Evolutionary conservation across 2,329 filamentous ascomycete species (phyloP).

Genomic region (Sclerotinia sclerotiorum): DNA sequence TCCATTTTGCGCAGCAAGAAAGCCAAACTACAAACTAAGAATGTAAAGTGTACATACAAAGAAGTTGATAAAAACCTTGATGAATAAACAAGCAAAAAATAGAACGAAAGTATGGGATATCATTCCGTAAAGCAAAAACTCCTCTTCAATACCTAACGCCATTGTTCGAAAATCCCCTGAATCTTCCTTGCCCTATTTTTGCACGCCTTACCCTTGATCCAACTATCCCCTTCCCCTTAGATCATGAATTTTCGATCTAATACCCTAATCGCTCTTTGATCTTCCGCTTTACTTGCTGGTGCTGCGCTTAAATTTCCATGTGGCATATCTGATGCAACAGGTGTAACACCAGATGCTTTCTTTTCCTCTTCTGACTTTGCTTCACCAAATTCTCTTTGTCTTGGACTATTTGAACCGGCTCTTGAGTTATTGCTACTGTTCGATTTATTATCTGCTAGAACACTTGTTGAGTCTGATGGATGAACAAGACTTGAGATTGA

Average conservation of each 20-base stretch:
- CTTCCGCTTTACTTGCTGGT: conserved; percentile 54
- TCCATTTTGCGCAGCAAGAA: not conserved
- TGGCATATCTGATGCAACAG: conserved; percentile 47
- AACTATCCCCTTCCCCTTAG: not conserved
- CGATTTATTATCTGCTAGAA: conserved; percentile 38
- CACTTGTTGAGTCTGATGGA: conserved; percentile 35
- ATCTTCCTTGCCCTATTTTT: conserved; percentile 11
- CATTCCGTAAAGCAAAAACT: conserved; percentile 19
- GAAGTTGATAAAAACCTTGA: not conserved
- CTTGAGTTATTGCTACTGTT: conserved; percentile 37
- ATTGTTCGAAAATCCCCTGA: not conserved
- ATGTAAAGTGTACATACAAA: conserved; percentile 1
- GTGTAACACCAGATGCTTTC: not conserved
- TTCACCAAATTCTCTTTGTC: conserved; percentile 35
- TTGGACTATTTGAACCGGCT: conserved; percentile 36
- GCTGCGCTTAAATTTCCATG: conserved; percentile 51
- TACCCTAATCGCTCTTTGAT: conserved; percentile 63
- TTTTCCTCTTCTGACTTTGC: conserved; percentile 41
- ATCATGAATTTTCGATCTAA: conserved; percentile 58
- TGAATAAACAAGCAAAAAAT: conserved; percentile 3
- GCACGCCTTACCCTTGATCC: conserved; percentile 11
- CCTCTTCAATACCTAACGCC: conserved; percentile 13
- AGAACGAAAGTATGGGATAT: conserved; percentile 24
- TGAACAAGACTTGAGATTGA: conserved; percentile 40
- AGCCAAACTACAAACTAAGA: not conserved